Conservation (phyloP, 2,329 filamentous ascomycete genomes). For the Diplocarpon rosae region DNA sequence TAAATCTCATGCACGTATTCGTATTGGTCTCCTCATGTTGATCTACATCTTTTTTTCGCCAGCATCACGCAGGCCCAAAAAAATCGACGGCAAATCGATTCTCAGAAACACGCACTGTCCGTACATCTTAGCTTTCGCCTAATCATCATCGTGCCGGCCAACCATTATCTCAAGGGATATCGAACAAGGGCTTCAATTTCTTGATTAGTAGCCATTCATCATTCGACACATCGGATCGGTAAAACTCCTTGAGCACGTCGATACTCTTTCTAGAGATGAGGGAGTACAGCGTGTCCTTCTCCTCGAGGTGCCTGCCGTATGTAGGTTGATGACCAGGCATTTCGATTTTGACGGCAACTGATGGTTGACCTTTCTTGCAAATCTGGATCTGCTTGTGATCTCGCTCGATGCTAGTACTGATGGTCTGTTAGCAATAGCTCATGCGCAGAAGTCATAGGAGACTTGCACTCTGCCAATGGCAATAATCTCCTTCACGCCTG, state of each 20-base stretch:
- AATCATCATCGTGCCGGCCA: not conserved
- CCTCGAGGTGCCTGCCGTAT: conserved; percentile 91
- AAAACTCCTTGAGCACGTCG: conserved; percentile 93
- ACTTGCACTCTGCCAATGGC: conserved; percentile 67
- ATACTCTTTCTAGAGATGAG: conserved; percentile 80
- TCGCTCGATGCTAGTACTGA: conserved; percentile 86
- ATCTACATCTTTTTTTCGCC: conserved; percentile 11
- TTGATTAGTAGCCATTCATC: conserved; percentile 94
- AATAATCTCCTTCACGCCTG: conserved; percentile 74
- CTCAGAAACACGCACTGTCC: not conserved
- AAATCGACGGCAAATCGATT: not conserved
- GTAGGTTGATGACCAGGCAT: conserved; percentile 81
- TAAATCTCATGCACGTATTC: too few relatives aligned
- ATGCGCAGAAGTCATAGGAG: not conserved
- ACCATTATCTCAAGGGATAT: conserved; percentile 42
- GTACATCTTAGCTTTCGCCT: not conserved
- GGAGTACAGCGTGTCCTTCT: conserved; percentile 79
- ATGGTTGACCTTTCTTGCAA: conserved; percentile 95
- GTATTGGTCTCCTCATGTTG: too few relatives aligned
- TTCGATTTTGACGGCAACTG: conserved; percentile 96
- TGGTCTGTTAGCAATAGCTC: conserved; percentile 16
- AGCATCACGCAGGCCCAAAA: conserved; percentile 2
- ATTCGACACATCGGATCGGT: conserved; percentile 73
- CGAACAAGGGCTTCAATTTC: conserved; percentile 90
- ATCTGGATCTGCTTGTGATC: conserved; percentile 91